Conservation (phyloP, 768 basidiomycete species). For the Tubosaeta sp. region DNA sequence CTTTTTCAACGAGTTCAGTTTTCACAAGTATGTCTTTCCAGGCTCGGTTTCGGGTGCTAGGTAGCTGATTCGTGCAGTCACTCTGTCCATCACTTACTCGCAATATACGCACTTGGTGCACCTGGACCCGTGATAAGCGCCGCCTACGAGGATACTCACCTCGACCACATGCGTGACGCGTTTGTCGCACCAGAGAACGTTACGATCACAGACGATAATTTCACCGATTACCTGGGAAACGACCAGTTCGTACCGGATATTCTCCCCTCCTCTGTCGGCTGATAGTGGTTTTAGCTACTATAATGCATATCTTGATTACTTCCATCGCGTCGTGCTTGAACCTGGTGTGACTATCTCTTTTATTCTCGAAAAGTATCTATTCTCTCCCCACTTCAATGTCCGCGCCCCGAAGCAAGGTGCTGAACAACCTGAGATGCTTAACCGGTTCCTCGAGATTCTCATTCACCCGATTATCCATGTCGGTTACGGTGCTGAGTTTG, state of each 20-base stretch:
- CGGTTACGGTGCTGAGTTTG: constrained; percentile 64
- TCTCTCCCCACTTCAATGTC: constrained; percentile 49
- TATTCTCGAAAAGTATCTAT: constrained; percentile 59
- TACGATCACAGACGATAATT: constrained; percentile 22
- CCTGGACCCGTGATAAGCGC: constrained; percentile 35
- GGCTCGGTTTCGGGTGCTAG: not conserved
- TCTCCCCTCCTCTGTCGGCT: not conserved
- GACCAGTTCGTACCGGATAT: constrained; percentile 23
- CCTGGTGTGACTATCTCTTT: constrained; percentile 28
- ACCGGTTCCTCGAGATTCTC: constrained; percentile 53
- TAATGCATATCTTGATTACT: constrained; percentile 31
- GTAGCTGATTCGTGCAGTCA: constrained; percentile 37
- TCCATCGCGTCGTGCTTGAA: constrained; percentile 27
- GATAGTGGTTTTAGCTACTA: constrained; percentile 22
- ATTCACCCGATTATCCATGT: constrained; percentile 64
- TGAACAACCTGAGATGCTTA: constrained; percentile 53
- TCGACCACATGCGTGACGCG: constrained; percentile 34
- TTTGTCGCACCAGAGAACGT: constrained; percentile 25
- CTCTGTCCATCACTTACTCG: constrained; percentile 52
- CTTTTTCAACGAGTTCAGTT: constrained; percentile 44
- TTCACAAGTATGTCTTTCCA: constrained; percentile 27
- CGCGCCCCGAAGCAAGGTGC: constrained; percentile 23
- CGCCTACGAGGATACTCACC: constrained; percentile 40
- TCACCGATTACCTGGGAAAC: constrained; percentile 26
- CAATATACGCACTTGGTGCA: constrained; percentile 60